phyloP scores from a whole-genome alignment of 345 rosid genomes.

The Populus simonii region DNA sequence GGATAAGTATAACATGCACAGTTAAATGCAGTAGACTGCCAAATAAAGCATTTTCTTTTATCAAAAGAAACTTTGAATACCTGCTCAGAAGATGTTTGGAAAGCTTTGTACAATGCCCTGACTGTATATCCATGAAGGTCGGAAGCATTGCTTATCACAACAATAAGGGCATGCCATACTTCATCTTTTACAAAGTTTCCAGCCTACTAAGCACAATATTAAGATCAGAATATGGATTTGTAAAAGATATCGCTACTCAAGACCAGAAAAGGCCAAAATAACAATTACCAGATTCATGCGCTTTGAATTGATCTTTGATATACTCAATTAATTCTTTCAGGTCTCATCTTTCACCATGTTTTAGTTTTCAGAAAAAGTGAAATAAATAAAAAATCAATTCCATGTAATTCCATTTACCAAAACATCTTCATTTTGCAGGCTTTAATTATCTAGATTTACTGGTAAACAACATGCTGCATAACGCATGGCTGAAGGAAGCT shows the following conservation, averaged over 20 bases:
- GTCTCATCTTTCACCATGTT: not conserved
- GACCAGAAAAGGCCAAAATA: not conserved
- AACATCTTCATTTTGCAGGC: not conserved
- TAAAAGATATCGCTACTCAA: not conserved
- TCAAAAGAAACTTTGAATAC: constrained; percentile 31
- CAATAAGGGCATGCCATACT: constrained; percentile 94
- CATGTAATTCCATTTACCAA: not conserved
- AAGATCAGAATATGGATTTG: constrained; percentile 9
- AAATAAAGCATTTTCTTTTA: constrained; percentile 9
- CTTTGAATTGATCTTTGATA: not conserved
- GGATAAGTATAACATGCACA: not conserved
- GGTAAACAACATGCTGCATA: not conserved
- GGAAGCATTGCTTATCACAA: constrained; percentile 89
- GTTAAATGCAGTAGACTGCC: constrained; percentile 18
- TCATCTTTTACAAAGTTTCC: constrained; percentile 98
- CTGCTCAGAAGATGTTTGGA: constrained; percentile 78
- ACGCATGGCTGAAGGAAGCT: not conserved
- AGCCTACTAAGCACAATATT: constrained; percentile 62
- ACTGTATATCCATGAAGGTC: constrained; percentile 95
- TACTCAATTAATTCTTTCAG: not conserved
- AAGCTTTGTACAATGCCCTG: constrained; percentile 79
- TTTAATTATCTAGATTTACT: not conserved
- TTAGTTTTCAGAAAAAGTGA: not conserved
- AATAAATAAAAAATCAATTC: not conserved
- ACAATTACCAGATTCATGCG: not conserved